Conservation (phyloP, 495 filamentous ascomycete genomes). For the Echria macrotheca region DNA sequence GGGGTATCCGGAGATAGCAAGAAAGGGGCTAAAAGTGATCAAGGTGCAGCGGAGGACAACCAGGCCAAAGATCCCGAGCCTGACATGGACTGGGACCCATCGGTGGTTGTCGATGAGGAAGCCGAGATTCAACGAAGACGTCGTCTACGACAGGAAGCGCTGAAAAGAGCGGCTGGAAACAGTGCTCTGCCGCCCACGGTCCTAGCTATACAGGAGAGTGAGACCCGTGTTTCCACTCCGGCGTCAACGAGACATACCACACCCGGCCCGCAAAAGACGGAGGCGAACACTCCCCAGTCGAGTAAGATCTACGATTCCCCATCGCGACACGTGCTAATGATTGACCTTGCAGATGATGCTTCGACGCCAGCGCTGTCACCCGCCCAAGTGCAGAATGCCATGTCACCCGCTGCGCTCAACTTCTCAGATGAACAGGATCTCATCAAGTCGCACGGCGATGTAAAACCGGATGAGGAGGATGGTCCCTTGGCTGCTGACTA, state of each 20-base stretch:
- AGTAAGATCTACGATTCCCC: conserved; percentile 23
- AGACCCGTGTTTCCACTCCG: conserved; percentile 52
- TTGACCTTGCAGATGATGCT: conserved; percentile 17
- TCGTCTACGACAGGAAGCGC: conserved; percentile 80
- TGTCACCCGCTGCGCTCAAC: conserved; percentile 39
- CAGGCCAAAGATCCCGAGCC: conserved; percentile 18
- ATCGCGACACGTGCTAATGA: not conserved
- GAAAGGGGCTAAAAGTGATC: conserved; percentile 60
- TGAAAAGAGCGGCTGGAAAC: conserved; percentile 63
- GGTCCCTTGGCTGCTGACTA: conserved; percentile 93
- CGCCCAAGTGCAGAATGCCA: conserved; percentile 28
- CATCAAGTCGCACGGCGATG: conserved; percentile 51
- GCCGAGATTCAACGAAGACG: conserved; percentile 76
- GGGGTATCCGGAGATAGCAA: conserved; percentile 40
- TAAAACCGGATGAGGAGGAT: conserved; percentile 51
- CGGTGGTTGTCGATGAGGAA: conserved; percentile 63
- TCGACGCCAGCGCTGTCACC: conserved; percentile 34
- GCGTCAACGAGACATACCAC: conserved; percentile 41
- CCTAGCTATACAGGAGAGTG: conserved; percentile 65
- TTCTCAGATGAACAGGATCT: conserved; percentile 58
- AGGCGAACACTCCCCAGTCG: conserved; percentile 38
- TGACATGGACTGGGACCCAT: conserved; percentile 38
- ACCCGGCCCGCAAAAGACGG: conserved; percentile 27
- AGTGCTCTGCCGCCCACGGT: conserved; percentile 64
- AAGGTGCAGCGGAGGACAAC: conserved; percentile 52